phyloP scores from a whole-genome alignment of 2,329 filamentous ascomycete genomes.

The Ceratocystis albifundus region DNA sequence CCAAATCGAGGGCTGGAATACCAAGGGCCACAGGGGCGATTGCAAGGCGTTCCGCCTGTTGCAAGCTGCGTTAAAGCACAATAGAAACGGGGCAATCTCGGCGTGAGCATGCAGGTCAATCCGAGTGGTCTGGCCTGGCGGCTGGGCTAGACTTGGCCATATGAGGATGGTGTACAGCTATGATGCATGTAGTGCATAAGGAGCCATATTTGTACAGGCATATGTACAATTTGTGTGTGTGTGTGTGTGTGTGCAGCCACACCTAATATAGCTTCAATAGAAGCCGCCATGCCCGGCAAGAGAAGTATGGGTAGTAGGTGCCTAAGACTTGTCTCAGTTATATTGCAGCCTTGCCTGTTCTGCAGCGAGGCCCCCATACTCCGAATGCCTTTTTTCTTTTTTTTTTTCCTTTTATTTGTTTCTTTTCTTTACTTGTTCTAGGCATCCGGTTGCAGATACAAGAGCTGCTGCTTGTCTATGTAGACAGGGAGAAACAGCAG shows the following conservation, averaged over 20 bases:
- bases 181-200: background rate
- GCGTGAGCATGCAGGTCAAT: background rate
- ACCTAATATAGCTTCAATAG: no score
- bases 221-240: no score
- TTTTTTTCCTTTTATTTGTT: background rate
- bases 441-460: background rate
- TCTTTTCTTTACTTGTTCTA: background rate
- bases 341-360: no score
- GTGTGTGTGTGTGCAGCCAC: no score
- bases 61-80: background rate
- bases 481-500: background rate
- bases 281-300: no score
- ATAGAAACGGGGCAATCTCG: background rate
- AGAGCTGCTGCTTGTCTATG: background rate
- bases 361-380: background rate
- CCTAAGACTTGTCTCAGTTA: no score
- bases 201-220: no score
- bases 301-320: no score
- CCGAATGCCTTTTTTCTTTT: background rate
- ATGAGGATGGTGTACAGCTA: background rate
- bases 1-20: constrained; percentile 24
- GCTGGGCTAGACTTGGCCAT: background rate
- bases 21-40: constrained; percentile 23
- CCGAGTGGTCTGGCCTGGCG: no score
- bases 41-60: constrained; percentile 24